Conservation (phyloP, 805 yeast genomes). For the Candida nemodendra region DNA sequence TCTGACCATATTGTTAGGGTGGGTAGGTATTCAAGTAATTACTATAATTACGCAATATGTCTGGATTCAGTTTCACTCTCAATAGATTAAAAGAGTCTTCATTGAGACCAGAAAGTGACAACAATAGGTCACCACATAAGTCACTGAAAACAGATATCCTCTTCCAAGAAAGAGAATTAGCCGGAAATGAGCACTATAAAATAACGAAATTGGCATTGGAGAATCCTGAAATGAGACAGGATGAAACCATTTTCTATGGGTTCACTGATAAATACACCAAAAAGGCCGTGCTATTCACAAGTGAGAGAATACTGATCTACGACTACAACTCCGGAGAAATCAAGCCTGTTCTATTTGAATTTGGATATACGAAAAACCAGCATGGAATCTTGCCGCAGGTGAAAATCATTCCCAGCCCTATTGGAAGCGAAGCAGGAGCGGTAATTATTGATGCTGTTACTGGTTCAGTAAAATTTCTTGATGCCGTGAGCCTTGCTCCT, state of each 20-base stretch:
- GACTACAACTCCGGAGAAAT: slow-evolving; percentile 60
- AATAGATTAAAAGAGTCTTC: slow-evolving; percentile 15
- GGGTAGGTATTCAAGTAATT: too few relatives aligned
- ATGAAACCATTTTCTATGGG: slow-evolving; percentile 20
- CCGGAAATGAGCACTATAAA: slow-evolving; percentile 56
- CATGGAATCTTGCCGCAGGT: slow-evolving; percentile 47
- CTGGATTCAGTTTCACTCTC: slow-evolving; percentile 21
- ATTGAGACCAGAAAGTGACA: background rate
- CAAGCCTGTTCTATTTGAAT: slow-evolving; percentile 55
- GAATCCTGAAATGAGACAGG: slow-evolving; percentile 43
- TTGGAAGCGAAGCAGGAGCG: slow-evolving; percentile 60
- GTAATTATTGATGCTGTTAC: slow-evolving; percentile 57
- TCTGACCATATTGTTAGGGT: too few relatives aligned
- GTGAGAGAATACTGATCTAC: slow-evolving; percentile 64
- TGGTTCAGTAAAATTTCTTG: slow-evolving; percentile 68
- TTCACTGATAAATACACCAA: slow-evolving; percentile 27
- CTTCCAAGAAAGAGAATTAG: slow-evolving; percentile 41
- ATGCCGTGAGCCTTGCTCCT: slow-evolving; percentile 69
- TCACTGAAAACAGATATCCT: background rate
- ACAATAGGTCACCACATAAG: slow-evolving; percentile 4
- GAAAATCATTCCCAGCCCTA: slow-evolving; percentile 57
- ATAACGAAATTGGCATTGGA: slow-evolving; percentile 54
- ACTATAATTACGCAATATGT: too few relatives aligned
- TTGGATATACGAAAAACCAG: slow-evolving; percentile 38
- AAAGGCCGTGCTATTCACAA: slow-evolving; percentile 38